Evolutionary conservation across 2,329 filamentous ascomycete genomes (phyloP), one percentile per base, ranked within the genome.

Genomic region (Coniochaeta ligniaria): DNA sequence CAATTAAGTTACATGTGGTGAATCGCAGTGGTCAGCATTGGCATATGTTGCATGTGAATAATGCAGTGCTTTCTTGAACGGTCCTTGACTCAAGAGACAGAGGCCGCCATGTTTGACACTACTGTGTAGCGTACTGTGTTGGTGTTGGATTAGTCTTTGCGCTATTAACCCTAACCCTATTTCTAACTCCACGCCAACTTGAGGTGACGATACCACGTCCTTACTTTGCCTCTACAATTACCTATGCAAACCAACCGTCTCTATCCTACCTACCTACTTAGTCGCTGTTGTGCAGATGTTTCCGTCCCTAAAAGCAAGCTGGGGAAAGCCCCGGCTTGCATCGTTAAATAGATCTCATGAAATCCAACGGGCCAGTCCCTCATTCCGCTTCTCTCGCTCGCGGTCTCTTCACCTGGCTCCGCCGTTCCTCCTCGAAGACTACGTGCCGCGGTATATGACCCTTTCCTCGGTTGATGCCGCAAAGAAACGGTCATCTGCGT

Each of bases 401-500:
- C 28, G 28, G 9, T 31, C 28, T 31, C 75, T 86, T 3, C 83
- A 85, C 67, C 75, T 85, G 2, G 83, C 82, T 6, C 83, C 83
- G 9, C 82, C 83, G 1, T 95, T 90, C 71, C 81, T 95, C 22
- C 82, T 95, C 2, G 85, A 89, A 60, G 82, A 87, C 69, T 91
- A 95, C 72, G 83, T 83, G 14, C 90, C 91, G 1, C 84, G 87
- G 57, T 92, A 92, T 70, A 82, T 88, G 66, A 79, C 83, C 5
- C 79, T 95, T 14, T 85, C 86, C 1, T 84, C 88, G 1, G 72
- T 83, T 3, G 87, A 93, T 59, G 86, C 84, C 4, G 81, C 89
- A 1, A 86, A 85, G 75, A 96, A 96, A 71, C 84, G 89, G 12
- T 88, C 87, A 1, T 75, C 78, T 22, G 90, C 91, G 1, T 91